These are phyloP conservation scores for Cucurbita pepo DNA, from an alignment of 306 rosid species.

Conservation along the genomic window DNA sequence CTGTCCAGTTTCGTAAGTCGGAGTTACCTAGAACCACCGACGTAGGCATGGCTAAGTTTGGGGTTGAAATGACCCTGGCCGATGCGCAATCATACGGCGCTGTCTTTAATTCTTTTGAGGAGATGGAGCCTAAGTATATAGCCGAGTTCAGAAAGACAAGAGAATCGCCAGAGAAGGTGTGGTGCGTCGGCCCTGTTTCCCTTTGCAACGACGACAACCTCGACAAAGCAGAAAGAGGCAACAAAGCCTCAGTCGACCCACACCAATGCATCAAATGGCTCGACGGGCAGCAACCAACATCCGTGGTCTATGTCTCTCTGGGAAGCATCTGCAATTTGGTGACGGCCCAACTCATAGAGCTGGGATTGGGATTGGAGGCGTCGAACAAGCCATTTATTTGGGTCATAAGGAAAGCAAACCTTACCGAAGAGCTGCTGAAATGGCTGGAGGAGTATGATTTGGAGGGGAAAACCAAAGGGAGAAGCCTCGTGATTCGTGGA, in stretches of 20 bases:
- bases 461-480: conserved; percentile 4
- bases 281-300: conserved; percentile 13
- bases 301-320: conserved; percentile 39
- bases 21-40: not conserved
- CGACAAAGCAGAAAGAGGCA: conserved; percentile 46
- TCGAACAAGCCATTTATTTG: conserved; percentile 23
- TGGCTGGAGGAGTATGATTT: conserved; percentile 3
- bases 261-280: conserved; percentile 27
- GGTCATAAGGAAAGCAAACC: not conserved
- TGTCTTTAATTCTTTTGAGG: conserved; percentile 17
- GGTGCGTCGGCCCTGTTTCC: conserved; percentile 38
- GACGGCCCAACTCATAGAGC: conserved; percentile 12
- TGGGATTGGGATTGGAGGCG: conserved; percentile 22
- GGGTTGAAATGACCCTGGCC: not conserved
- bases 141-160: conserved; percentile 22
- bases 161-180: conserved; percentile 12
- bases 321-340: conserved; percentile 17
- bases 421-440: conserved; percentile 12
- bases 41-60: not conserved
- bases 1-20: conserved; percentile 3
- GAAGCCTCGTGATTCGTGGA: conserved; percentile 9
- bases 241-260: conserved; percentile 16
- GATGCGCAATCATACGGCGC: conserved; percentile 13
- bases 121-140: conserved; percentile 27
- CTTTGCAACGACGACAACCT: conserved; percentile 17